Base-by-base conservation (phyloP, 1,284 basidiomycete genomes). In the Pholiota adiposa region DNA sequence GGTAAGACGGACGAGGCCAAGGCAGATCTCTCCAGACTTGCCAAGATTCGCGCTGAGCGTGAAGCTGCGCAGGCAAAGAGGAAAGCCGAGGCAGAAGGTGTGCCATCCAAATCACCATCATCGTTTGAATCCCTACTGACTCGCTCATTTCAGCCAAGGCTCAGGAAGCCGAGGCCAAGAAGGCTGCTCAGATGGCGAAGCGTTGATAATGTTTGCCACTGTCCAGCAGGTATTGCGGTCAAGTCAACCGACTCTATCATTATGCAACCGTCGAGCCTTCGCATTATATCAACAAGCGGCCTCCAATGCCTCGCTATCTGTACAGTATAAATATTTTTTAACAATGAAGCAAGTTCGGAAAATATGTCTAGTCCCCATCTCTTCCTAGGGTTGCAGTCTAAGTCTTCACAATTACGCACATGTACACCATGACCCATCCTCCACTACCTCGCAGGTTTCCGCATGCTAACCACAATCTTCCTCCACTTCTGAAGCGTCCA, bases 1-100 rank as follows among this genome's bases (percentile, higher is more conserved):
- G 94, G 94, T 62, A 92, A 97, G 86, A 97, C 95, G 0, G 87
- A 90, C 27, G 83, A 97, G 73, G 94, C 95, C 34, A 92, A 94
- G 77, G 73, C 86, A 4, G 95, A 97, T 74, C 85, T 97, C 46
- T 87, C 90, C 18, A 87, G 95, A 56, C 84, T 97, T n/a, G 86
- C 87, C 52, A 91, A 89, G 84, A 93, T 97, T 69, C 85, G 86
- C 64, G 87, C 86, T 59, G 91, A 96, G 63, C 88, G 95, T 57
- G 94, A 95, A 63, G 89, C 87, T 38, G 94, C 94, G 5, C 87
- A 88, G 51, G 91, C 91, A 2, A 92, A 90, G 79, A 81, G 94
- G 58, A 87, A 92, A 76, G 93, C 93, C 1, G 94, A 96, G 71
- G 82, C 87, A 12, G 93, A 93, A 69, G 92, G 91, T 91, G 54